Percentiles rank a stretch among this genome's conserved stretches.
Evolutionary conservation across 2,329 filamentous ascomycete species (phyloP).

Genomic region (Trichophyton equinum): DNA sequence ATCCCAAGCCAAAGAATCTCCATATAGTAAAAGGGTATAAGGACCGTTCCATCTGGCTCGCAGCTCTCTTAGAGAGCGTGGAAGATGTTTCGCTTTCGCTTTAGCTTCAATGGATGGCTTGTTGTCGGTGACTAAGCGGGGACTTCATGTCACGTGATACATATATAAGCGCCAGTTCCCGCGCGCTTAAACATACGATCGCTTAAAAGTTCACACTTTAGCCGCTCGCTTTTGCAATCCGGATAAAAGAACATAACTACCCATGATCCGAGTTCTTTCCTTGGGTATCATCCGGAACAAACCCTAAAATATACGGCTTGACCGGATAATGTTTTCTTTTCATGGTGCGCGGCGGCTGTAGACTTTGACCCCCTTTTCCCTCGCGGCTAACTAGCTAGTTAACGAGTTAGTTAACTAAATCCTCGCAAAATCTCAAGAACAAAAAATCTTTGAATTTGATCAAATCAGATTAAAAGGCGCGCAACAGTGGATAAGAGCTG

Average conservation of each 20-base stretch:
- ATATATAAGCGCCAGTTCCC: neutral
- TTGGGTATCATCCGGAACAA: too few relatives aligned
- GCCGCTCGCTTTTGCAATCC: too few relatives aligned
- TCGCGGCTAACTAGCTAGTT: neutral
- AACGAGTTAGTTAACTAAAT: neutral
- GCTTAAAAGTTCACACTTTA: neutral
- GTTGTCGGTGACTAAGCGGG: neutral
- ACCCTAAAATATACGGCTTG: too few relatives aligned
- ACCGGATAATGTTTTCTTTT: too few relatives aligned
- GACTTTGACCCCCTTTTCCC: neutral
- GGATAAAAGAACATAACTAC: too few relatives aligned
- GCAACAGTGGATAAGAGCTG: neutral
- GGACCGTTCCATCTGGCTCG: neutral
- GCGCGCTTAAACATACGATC: neutral
- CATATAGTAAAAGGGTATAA: neutral
- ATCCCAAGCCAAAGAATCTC: neutral
- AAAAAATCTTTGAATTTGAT: neutral
- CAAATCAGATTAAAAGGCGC: neutral
- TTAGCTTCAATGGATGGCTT: neutral
- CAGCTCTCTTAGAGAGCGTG: neutral
- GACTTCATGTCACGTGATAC: neutral
- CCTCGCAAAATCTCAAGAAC: neutral
- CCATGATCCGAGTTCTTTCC: too few relatives aligned
- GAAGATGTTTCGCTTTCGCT: neutral
- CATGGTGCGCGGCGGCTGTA: neutral